phyloP scores from a whole-genome alignment of 768 basidiomycete genomes.

The Phanerodontia chrysosporium region DNA sequence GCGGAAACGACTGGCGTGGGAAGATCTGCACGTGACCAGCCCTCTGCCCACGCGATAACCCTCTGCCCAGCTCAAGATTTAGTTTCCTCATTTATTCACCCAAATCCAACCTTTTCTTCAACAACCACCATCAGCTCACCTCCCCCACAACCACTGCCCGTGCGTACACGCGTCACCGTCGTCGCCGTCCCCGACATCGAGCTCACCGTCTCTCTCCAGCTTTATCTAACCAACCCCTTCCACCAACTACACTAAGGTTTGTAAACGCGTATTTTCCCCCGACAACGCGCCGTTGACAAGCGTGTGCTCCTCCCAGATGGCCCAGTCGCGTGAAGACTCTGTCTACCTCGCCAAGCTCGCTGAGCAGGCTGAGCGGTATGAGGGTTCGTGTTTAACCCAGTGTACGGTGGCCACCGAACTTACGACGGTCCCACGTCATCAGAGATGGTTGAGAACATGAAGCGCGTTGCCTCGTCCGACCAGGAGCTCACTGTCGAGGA shows the following conservation, averaged over 20 bases:
- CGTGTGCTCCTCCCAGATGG: constrained; percentile 47
- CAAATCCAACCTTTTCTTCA: constrained; percentile 37
- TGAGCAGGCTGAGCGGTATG: constrained; percentile 99
- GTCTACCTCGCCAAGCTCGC: constrained; percentile 99
- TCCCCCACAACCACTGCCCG: constrained; percentile 29
- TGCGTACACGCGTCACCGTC: constrained; percentile 35
- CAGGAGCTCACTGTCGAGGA: constrained; percentile 98
- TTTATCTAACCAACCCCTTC: constrained; percentile 20
- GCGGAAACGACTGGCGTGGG: constrained; percentile 20
- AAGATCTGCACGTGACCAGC: constrained; percentile 28
- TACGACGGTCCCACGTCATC: constrained; percentile 26
- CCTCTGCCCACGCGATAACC: constrained; percentile 49
- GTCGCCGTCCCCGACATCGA: constrained; percentile 29
- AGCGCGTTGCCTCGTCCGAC: constrained; percentile 95
- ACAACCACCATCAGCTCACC: constrained; percentile 44
- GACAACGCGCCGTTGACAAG: constrained; percentile 21
- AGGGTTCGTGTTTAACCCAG: constrained; percentile 54
- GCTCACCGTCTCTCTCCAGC: constrained; percentile 29
- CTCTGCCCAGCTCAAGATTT: constrained; percentile 73
- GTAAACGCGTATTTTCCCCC: constrained; percentile 33
- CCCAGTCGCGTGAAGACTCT: constrained; percentile 86
- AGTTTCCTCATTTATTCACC: constrained; percentile 50
- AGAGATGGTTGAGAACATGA: constrained; percentile 99
- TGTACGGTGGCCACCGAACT: background rate
- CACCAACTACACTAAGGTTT: constrained; percentile 35